phyloP scores from a whole-genome alignment of 164 flowering plant species.

The Annona cherimola region DNA sequence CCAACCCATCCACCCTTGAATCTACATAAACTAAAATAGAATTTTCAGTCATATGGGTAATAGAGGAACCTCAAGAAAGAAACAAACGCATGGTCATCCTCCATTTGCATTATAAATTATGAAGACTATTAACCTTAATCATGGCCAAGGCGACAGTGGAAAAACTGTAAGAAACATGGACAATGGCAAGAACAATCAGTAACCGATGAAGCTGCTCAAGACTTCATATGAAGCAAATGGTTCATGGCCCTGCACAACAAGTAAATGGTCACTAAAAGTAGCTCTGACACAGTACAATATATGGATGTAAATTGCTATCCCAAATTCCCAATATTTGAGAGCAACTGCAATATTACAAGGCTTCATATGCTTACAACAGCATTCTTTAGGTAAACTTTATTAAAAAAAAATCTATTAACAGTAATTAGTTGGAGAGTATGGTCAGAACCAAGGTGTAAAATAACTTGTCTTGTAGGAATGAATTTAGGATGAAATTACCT shows the following conservation, averaged over 20 bases:
- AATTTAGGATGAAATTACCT: slow-evolving; percentile 33
- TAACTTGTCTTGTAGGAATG: background rate
- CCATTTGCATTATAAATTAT: background rate
- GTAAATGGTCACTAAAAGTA: background rate
- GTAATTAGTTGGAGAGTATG: background rate
- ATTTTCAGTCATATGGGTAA: background rate
- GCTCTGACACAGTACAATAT: too few species aligned
- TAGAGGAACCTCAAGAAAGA: too few species aligned
- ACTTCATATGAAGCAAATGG: slow-evolving; percentile 77
- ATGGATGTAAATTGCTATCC: too few species aligned
- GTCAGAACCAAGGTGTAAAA: background rate
- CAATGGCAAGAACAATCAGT: slow-evolving; percentile 65
- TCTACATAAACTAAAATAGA: slow-evolving; percentile 36
- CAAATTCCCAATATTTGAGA: too few species aligned
- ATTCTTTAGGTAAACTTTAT: background rate
- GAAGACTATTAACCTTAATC: slow-evolving; percentile 55
- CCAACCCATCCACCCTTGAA: slow-evolving; percentile 87
- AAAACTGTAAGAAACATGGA: slow-evolving; percentile 71
- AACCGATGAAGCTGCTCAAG: slow-evolving; percentile 91
- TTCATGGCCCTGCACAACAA: slow-evolving; percentile 54
- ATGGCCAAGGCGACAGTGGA: slow-evolving; percentile 62
- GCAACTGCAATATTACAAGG: too few species aligned
- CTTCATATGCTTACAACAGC: background rate
- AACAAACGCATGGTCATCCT: background rate
- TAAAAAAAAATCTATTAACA: too few species aligned